Evolutionary conservation across 176 grass and related monocot species (phyloP).

Genomic region (Lolium multiflorum): DNA sequence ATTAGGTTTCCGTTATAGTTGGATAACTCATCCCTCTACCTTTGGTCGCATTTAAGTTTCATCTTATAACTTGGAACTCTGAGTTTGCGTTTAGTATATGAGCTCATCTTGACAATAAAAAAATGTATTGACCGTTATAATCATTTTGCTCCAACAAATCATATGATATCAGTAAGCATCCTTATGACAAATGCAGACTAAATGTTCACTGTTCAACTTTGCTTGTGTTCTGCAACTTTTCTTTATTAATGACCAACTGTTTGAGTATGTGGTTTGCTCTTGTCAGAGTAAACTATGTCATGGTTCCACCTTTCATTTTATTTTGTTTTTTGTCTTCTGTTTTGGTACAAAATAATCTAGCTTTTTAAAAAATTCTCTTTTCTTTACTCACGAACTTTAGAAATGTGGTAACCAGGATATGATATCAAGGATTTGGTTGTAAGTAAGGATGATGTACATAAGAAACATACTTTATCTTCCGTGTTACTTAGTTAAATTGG

Average conservation of each 20-base stretch:
- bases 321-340: neutral
- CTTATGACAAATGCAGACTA: conserved; percentile 4
- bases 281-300: neutral
- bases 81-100: neutral
- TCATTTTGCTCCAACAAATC: conserved; percentile 8
- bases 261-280: neutral
- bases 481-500: conserved; percentile 30
- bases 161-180: neutral
- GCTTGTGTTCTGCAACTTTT: neutral
- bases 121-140: neutral
- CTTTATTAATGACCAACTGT: conserved; percentile 5
- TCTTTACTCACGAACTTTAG: conserved; percentile 68
- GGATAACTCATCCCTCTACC: neutral
- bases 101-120: neutral
- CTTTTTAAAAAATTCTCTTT: neutral
- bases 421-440: conserved; percentile 78
- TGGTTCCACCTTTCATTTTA: neutral
- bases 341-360: neutral
- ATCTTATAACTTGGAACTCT: neutral
- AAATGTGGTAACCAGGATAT: conserved; percentile 86
- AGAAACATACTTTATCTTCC: conserved; percentile 61
- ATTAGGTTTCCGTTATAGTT: neutral
- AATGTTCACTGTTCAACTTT: conserved; percentile 1
- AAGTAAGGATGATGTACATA: conserved; percentile 83
- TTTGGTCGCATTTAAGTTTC: neutral